phyloP scores from a whole-genome alignment of 2,329 filamentous ascomycete species.

The Phaeosphaeria sp. region DNA sequence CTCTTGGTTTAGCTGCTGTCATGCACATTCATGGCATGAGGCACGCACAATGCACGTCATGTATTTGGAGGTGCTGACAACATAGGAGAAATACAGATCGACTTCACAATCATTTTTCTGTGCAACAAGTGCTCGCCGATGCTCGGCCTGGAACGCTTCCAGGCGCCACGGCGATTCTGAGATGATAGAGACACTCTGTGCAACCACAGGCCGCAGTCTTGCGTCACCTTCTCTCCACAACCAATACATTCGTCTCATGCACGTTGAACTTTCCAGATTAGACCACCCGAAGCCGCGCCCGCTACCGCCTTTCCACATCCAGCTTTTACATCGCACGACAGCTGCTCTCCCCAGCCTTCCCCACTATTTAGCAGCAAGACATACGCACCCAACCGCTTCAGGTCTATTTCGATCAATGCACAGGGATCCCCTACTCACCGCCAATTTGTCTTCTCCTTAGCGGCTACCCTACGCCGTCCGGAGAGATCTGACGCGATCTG shows the following conservation, averaged over 20 bases:
- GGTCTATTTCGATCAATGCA: background rate
- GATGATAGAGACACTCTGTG: background rate
- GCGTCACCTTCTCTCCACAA: background rate
- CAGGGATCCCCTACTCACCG: constrained; percentile 10
- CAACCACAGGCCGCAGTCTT: background rate
- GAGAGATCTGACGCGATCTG: background rate
- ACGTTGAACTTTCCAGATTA: background rate
- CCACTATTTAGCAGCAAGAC: constrained; percentile 4
- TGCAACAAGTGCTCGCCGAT: background rate
- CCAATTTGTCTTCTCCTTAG: background rate
- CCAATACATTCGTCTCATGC: background rate
- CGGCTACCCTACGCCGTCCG: constrained; percentile 3
- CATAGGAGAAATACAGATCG: background rate
- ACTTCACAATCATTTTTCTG: background rate
- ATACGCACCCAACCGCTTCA: background rate
- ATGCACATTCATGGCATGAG: background rate
- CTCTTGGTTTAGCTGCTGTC: background rate
- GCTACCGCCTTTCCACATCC: background rate
- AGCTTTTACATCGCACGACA: background rate
- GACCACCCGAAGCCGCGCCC: background rate
- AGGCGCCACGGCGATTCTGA: background rate
- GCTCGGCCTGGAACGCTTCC: background rate
- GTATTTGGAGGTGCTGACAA: background rate
- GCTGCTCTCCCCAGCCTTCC: constrained; percentile 8
- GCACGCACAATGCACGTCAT: background rate